phyloP scores from a whole-genome alignment of 1,284 basidiomycete species.

The Puccinia horiana region DNA sequence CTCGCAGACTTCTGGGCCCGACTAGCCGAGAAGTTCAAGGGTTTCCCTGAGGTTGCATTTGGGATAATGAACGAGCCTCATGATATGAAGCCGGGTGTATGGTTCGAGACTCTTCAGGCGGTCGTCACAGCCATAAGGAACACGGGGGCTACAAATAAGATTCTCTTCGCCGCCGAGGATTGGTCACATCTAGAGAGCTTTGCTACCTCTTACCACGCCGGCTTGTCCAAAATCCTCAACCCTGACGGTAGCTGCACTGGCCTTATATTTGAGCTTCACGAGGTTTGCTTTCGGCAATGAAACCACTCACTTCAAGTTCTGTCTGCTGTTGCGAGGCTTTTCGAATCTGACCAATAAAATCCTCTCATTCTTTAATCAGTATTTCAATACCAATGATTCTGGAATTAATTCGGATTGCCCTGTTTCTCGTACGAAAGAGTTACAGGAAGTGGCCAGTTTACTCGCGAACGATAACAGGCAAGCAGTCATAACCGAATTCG shows the following conservation, averaged over 20 bases:
- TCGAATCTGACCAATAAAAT: background rate
- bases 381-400: slow-evolving; percentile 21
- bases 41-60: background rate
- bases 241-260: slow-evolving; percentile 12
- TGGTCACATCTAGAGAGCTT: slow-evolving; percentile 13
- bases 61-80: slow-evolving; percentile 43
- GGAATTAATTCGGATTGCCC: slow-evolving; percentile 1
- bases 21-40: slow-evolving; percentile 1
- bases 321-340: background rate
- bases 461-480: slow-evolving; percentile 11
- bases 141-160: slow-evolving; percentile 16
- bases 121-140: slow-evolving; percentile 37
- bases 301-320: background rate
- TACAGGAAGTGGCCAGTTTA: slow-evolving; percentile 13
- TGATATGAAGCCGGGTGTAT: background rate
- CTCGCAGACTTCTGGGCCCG: slow-evolving; percentile 22
- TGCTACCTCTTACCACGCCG: slow-evolving; percentile 6
- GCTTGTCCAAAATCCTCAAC: slow-evolving; percentile 11
- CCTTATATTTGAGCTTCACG: slow-evolving; percentile 32
- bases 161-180: slow-evolving; percentile 7
- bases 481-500: slow-evolving; percentile 27
- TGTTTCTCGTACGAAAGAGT: background rate
- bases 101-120: slow-evolving; percentile 24
- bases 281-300: background rate
- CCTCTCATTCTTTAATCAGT: slow-evolving; percentile 2